phyloP scores from a whole-genome alignment of 116 monocot species.

The Zostera marina region DNA sequence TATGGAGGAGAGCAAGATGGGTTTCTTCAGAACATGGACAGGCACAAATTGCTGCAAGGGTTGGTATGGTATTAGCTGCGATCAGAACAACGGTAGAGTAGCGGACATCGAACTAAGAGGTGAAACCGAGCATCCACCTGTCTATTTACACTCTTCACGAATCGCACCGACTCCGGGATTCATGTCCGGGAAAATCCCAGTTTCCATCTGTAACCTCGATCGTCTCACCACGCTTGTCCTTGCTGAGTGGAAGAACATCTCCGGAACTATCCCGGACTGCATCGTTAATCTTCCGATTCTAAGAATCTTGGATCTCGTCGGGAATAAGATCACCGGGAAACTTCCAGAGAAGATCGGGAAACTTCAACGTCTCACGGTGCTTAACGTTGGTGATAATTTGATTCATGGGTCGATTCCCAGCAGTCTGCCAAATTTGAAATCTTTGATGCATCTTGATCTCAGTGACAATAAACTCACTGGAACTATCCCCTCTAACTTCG shows the following conservation, averaged over 20 bases:
- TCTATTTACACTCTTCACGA: constrained; percentile 18
- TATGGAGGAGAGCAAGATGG: constrained; percentile 47
- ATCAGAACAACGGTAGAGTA: constrained; percentile 49
- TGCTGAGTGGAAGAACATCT: constrained; percentile 76
- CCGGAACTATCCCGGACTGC: constrained; percentile 67
- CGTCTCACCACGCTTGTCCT: constrained; percentile 52
- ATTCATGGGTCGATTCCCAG: constrained; percentile 33
- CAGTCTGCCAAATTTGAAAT: constrained; percentile 25
- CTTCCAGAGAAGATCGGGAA: constrained; percentile 34
- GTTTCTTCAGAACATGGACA: constrained; percentile 72
- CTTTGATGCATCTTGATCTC: constrained; percentile 59
- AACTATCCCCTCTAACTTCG: constrained; percentile 30
- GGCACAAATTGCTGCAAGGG: constrained; percentile 47
- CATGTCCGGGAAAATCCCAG: constrained; percentile 54
- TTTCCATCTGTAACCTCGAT: constrained; percentile 46
- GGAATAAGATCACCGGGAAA: constrained; percentile 47
- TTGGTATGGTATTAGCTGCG: constrained; percentile 82
- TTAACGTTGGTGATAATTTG: constrained; percentile 64
- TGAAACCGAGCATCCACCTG: constrained; percentile 70
- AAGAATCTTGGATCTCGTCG: constrained; percentile 53
- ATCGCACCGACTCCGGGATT: constrained; percentile 26
- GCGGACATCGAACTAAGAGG: constrained; percentile 56
- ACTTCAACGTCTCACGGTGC: constrained; percentile 35
- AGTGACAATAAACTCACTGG: constrained; percentile 40
- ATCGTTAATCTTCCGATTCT: constrained; percentile 35